Percentiles rank a stretch among this genome's conserved stretches.
Evolutionary conservation across 768 basidiomycete species (phyloP).

Genomic region (Boletus rubescentipes): DNA sequence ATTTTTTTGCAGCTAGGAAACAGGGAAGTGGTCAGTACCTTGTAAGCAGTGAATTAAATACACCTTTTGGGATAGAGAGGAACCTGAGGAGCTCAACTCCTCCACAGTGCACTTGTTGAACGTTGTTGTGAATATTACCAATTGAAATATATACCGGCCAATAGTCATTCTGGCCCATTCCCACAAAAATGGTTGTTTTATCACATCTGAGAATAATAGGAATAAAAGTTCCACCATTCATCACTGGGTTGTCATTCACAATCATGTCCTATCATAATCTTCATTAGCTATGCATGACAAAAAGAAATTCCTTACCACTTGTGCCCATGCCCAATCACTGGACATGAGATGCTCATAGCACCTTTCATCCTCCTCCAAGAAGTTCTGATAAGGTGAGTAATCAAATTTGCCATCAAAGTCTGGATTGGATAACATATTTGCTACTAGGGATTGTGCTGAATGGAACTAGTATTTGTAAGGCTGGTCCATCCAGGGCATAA

Average conservation of each 20-base stretch:
- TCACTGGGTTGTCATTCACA: neutral
- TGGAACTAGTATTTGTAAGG: neutral
- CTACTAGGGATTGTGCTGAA: neutral
- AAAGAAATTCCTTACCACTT: neutral
- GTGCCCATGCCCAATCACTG: neutral
- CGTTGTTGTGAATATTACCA: conserved; percentile 1
- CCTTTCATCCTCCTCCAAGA: neutral
- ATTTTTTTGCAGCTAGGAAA: conserved; percentile 5
- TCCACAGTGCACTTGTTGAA: neutral
- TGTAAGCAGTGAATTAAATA: too few relatives aligned
- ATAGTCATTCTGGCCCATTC: neutral
- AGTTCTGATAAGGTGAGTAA: neutral
- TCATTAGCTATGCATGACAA: too few relatives aligned
- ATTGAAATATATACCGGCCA: neutral
- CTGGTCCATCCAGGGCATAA: neutral
- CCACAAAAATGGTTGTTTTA: neutral
- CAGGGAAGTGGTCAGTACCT: too few relatives aligned
- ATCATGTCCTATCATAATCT: too few relatives aligned
- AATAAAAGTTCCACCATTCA: neutral
- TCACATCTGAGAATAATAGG: neutral
- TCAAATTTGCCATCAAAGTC: neutral
- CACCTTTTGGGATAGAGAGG: conserved; percentile 30
- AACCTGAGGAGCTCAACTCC: conserved; percentile 21
- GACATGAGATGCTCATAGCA: neutral
- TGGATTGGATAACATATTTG: neutral